Evolutionary conservation across 805 yeast genomes (phyloP).

Genomic region (Ogataea paraovalis): DNA sequence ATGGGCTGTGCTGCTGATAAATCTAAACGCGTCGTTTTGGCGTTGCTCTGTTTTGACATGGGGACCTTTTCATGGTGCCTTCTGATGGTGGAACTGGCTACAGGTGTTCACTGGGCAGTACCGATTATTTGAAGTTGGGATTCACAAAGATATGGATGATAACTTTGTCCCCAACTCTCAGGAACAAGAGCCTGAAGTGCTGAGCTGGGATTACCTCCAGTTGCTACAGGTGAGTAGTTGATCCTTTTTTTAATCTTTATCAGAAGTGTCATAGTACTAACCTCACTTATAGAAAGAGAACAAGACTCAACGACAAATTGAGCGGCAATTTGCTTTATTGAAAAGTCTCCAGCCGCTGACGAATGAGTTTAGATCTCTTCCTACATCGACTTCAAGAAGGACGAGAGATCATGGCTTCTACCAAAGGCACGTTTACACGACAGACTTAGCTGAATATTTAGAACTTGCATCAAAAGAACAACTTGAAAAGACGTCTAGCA

Average conservation of each 20-base stretch:
- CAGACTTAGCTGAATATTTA: conserved; percentile 31
- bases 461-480: conserved; percentile 23
- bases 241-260: neutral
- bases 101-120: too few relatives aligned
- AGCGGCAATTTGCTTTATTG: conserved; percentile 10
- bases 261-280: conserved; percentile 3
- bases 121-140: neutral
- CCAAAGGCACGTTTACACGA: conserved; percentile 33
- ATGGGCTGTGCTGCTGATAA: too few relatives aligned
- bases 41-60: too few relatives aligned
- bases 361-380: conserved; percentile 13
- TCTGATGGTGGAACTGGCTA: too few relatives aligned
- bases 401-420: conserved; percentile 25
- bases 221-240: conserved; percentile 11
- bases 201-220: conserved; percentile 15
- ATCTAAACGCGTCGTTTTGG: too few relatives aligned
- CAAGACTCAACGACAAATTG: conserved; percentile 1
- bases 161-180: conserved; percentile 21
- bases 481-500: conserved; percentile 21
- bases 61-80: too few relatives aligned
- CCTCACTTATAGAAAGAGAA: neutral
- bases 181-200: conserved; percentile 11
- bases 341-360: conserved; percentile 18
- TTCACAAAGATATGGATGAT: conserved; percentile 2
- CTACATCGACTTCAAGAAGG: conserved; percentile 5